These are phyloP conservation scores for Pyrenophora teres DNA, from an alignment of 2,329 filamentous ascomycete species.

Conservation along the genomic window DNA sequence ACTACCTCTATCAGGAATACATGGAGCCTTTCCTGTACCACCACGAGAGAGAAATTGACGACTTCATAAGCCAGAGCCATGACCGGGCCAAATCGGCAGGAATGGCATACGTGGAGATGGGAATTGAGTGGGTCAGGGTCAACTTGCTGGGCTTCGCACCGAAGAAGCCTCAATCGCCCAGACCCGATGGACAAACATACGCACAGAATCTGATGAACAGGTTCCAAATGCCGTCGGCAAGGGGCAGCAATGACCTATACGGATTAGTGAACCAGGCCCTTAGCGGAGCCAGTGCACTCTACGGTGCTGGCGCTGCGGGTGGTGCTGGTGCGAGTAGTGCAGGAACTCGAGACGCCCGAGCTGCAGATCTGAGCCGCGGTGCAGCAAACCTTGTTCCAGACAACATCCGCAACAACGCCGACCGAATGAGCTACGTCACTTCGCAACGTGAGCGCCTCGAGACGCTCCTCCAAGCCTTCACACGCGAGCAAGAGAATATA, in stretches of 20 bases:
- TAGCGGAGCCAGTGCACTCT: conserved; percentile 61
- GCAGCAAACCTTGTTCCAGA: conserved; percentile 70
- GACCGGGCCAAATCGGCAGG: conserved; percentile 78
- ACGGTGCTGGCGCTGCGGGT: conserved; percentile 28
- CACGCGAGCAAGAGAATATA: conserved; percentile 73
- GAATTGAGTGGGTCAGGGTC: conserved; percentile 66
- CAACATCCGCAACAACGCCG: conserved; percentile 66
- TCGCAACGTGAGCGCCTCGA: conserved; percentile 79
- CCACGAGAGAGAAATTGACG: conserved; percentile 88
- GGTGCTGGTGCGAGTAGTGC: not conserved
- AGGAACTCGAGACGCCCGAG: conserved; percentile 48
- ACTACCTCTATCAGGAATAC: conserved; percentile 80
- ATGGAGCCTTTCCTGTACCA: conserved; percentile 86
- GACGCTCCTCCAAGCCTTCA: conserved; percentile 75
- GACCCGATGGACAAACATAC: conserved; percentile 62
- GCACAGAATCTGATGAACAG: conserved; percentile 81
- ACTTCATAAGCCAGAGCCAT: conserved; percentile 82
- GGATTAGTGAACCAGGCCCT: conserved; percentile 76
- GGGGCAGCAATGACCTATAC: conserved; percentile 73
- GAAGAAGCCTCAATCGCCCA: conserved; percentile 46
- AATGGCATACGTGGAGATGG: conserved; percentile 59
- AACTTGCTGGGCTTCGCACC: conserved; percentile 79
- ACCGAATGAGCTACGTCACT: conserved; percentile 74
- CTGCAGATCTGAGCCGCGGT: conserved; percentile 60
- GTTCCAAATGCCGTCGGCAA: conserved; percentile 78